Evolutionary conservation across 139 green algal species (phyloP).

Genomic region (Tetradesmus lagerheimii): DNA sequence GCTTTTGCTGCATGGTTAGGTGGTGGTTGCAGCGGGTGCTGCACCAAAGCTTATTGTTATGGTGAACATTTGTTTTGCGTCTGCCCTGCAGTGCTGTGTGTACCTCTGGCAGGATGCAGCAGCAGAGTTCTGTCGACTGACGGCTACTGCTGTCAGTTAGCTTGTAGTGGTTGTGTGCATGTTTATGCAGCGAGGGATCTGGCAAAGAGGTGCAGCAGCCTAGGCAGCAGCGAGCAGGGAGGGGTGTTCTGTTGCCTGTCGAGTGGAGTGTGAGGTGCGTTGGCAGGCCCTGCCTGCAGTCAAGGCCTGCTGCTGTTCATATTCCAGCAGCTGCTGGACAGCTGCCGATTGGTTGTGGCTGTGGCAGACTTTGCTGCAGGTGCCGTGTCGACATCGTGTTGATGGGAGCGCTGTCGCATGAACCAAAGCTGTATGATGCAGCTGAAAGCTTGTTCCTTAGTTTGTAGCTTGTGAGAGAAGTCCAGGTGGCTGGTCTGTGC

Average conservation of each 20-base stretch:
- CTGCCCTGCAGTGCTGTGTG: not conserved
- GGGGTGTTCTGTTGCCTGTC: not conserved
- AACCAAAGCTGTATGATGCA: not conserved
- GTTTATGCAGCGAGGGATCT: not conserved
- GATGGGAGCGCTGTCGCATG: not conserved
- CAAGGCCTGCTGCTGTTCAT: not conserved
- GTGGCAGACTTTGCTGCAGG: not conserved
- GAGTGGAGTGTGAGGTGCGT: not conserved
- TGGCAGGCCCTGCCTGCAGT: not conserved
- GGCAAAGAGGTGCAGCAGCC: not conserved
- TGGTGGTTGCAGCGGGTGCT: not conserved
- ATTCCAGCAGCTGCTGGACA: not conserved
- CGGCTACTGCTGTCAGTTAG: not conserved
- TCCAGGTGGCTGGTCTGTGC: not conserved
- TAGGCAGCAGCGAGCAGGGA: not conserved
- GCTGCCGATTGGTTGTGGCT: conserved; percentile 2
- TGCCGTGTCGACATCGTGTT: not conserved
- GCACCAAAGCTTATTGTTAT: not conserved
- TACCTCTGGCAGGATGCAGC: not conserved
- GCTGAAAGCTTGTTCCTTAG: not conserved
- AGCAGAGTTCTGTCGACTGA: not conserved
- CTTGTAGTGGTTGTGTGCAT: not conserved
- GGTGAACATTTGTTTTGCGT: not conserved
- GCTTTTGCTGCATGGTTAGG: not conserved
- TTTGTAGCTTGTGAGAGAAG: not conserved